phyloP scores from a whole-genome alignment of 192 early-diverging fungal genomes.

The Backusella parvicylindrica region DNA sequence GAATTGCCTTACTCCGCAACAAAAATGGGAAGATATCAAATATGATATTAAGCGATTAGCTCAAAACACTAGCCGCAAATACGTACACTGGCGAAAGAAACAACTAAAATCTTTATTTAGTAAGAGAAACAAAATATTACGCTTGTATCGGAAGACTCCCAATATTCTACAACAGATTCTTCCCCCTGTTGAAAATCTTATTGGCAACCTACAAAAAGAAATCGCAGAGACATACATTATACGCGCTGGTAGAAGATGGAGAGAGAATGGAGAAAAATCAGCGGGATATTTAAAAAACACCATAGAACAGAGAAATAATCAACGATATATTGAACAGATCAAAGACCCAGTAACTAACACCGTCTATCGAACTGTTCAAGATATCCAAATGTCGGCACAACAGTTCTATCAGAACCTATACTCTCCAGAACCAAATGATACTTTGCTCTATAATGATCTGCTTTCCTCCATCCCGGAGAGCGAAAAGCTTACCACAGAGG shows the following conservation, averaged over 20 bases:
- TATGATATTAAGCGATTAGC: background rate
- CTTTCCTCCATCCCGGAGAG: background rate
- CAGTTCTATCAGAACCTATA: background rate
- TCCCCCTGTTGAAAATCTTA: background rate
- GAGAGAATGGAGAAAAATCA: background rate
- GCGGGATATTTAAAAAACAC: background rate
- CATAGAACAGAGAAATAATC: background rate
- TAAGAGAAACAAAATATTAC: background rate
- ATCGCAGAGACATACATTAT: background rate
- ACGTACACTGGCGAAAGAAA: background rate
- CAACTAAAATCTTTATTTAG: background rate
- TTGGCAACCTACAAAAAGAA: background rate
- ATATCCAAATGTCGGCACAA: too few relatives aligned
- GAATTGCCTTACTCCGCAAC: too few relatives aligned
- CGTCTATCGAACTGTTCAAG: too few relatives aligned
- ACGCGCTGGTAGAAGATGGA: background rate
- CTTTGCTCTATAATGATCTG: background rate
- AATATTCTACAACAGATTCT: background rate
- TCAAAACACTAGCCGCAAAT: background rate
- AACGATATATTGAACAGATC: background rate
- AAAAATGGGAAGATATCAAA: background rate
- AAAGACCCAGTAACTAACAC: too few relatives aligned
- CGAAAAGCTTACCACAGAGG: background rate
- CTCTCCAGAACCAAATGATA: background rate
- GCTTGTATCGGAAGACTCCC: background rate